Evolutionary conservation across 2,329 filamentous ascomycete genomes (phyloP).

Genomic region (Ophiostoma ulmi): DNA sequence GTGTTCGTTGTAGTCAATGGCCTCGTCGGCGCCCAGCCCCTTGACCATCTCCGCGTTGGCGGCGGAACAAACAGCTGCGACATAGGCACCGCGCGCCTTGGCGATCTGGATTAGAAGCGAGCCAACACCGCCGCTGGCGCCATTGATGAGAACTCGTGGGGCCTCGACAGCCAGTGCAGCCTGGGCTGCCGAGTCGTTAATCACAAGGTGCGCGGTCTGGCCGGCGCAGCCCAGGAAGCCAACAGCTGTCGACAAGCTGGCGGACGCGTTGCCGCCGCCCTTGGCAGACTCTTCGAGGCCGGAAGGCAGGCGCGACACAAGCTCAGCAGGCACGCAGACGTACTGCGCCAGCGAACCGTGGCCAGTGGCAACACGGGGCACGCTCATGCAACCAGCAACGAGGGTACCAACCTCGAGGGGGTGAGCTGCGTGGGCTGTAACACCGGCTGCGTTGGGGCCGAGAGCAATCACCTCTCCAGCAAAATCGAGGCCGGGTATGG

Average conservation of each 20-base stretch:
- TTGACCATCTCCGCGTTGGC: conserved; percentile 44
- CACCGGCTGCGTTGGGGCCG: conserved; percentile 26
- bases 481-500: conserved; percentile 36
- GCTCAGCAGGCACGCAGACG: conserved; percentile 33
- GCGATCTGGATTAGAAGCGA: conserved; percentile 44
- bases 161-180: conserved; percentile 29
- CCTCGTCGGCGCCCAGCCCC: conserved; percentile 45
- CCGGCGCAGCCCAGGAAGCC: conserved; percentile 33
- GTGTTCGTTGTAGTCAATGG: conserved; percentile 41
- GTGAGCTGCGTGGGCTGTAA: conserved; percentile 8
- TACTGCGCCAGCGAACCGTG: conserved; percentile 37
- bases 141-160: conserved; percentile 44
- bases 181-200: conserved; percentile 29
- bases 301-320: conserved; percentile 31
- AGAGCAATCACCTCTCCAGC: conserved; percentile 34
- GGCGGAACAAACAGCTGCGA: conserved; percentile 46
- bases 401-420: conserved; percentile 30
- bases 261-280: conserved; percentile 21
- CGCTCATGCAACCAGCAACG: conserved; percentile 34
- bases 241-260: conserved; percentile 26
- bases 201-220: conserved; percentile 34
- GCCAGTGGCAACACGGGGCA: conserved; percentile 31
- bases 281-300: conserved; percentile 22
- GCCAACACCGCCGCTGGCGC: conserved; percentile 49
- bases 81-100: conserved; percentile 39